Base-by-base conservation (phyloP, 2,329 filamentous ascomycete species). In the Penicillium italicum region DNA sequence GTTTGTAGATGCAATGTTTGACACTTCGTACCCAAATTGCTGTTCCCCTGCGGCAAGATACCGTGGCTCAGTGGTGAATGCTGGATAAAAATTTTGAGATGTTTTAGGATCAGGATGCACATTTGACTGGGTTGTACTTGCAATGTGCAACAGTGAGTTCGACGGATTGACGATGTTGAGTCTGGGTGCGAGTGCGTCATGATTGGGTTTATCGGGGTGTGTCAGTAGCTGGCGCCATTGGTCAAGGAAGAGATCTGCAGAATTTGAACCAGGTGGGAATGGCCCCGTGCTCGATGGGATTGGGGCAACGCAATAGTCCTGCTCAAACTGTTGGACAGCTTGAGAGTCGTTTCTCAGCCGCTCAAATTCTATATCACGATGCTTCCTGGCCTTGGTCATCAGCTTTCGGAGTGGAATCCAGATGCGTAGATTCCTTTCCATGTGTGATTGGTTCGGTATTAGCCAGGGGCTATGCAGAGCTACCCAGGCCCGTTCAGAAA, bases 401-500 rank as follows among this genome's bases (percentile, higher is more conserved):
- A 74, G 43, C 44, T 64, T 72, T 30, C 64, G 64, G n/a, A 73
- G 49, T 0, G 72, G 71, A 33, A 73, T 57, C 70, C 72, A 74
- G 14, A 72, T 65, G 5, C 67, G 66, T n/a, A 63, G 49, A 33
- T 69, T 70, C 52, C 71, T 69, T 50, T 71, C 62, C 53, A 64
- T 64, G 5, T 65, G 58, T 1, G 66, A 63, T 55, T 69, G 64
- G 0, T 61, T 51, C 1, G 76, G 65, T 20, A 77, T 78, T 26
- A 80, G 60, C 72, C 76, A 79, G 16, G 30, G 16, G 31, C 62
- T 69, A 41, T 80, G 76, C 5, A 82, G 68, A 0, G 76, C 76
- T 1, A 72, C 60, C 80, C 80, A 82, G 0, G 75, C 77, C 2
- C 79, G 69, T 58, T 82, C 80, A 0, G 77, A 62, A 4, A 74